Conservation (phyloP, 805 yeast species). For the Lipomyces sp. region DNA sequence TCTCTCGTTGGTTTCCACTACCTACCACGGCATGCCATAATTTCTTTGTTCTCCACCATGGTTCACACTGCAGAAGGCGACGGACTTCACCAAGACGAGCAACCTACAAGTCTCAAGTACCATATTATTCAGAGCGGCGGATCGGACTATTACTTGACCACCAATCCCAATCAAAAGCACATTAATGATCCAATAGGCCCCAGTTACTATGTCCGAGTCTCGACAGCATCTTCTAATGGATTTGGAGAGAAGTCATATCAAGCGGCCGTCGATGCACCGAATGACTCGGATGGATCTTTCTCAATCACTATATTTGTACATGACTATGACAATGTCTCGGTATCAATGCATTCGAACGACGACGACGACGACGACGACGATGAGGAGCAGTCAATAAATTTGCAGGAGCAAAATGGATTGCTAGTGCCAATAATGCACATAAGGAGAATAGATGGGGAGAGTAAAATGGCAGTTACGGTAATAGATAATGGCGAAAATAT, state of each 20-base stretch:
- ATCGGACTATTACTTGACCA: constrained; percentile 60
- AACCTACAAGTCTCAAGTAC: constrained; percentile 45
- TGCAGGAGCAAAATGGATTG: constrained; percentile 1
- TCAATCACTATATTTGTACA: constrained; percentile 28
- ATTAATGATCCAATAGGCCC: constrained; percentile 65
- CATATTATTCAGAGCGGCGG: constrained; percentile 61
- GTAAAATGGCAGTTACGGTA: constrained; percentile 24
- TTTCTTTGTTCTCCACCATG: neutral
- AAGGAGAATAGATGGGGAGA: constrained; percentile 26
- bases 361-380: neutral
- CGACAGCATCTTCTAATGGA: neutral
- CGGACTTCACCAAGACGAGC: neutral
- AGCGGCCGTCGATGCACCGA: neutral
- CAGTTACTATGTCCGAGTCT: constrained; percentile 58
- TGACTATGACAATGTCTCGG: constrained; percentile 26
- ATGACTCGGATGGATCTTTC: constrained; percentile 20
- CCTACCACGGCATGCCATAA: neutral
- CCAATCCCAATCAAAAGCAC: constrained; percentile 68
- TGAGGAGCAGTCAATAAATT: neutral
- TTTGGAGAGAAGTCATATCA: neutral
- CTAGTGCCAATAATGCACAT: constrained; percentile 29
- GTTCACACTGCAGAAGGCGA: neutral
- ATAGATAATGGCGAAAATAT: constrained; percentile 20
- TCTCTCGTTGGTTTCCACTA: neutral
- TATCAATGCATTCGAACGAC: neutral